A percentile compares a stretch with the other conserved stretches of the same genome.
phyloP scores from a whole-genome alignment of 148 eudicot genomes.

The Vaccinium vitisidaea region DNA sequence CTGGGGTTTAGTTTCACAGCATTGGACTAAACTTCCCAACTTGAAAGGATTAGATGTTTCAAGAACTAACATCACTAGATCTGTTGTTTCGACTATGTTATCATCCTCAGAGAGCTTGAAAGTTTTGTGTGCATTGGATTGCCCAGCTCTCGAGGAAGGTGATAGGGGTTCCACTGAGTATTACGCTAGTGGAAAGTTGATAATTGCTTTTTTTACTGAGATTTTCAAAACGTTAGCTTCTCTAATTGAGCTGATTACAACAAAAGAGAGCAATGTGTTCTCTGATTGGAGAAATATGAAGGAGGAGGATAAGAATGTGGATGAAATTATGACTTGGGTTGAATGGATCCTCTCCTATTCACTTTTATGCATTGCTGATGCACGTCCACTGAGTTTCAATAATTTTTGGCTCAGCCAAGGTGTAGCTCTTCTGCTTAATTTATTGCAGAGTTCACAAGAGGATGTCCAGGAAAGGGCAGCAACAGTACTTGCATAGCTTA shows the following conservation, averaged over 20 bases:
- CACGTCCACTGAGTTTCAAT: conserved; percentile 61
- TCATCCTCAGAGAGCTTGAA: conserved; percentile 54
- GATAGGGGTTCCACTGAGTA: conserved; percentile 39
- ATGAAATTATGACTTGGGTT: conserved; percentile 75
- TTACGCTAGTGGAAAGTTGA: conserved; percentile 48
- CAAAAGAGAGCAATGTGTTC: conserved; percentile 50
- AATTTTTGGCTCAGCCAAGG: conserved; percentile 88
- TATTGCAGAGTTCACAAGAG: conserved; percentile 82
- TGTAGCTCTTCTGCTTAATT: conserved; percentile 60
- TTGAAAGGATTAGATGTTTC: conserved; percentile 86
- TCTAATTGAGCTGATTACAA: conserved; percentile 51
- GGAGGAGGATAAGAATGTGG: conserved; percentile 45
- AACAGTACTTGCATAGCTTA: conserved; percentile 78
- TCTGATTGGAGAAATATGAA: conserved; percentile 61
- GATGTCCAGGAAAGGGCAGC: conserved; percentile 97
- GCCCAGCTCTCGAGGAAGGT: conserved; percentile 52
- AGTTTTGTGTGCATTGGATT: conserved; percentile 75
- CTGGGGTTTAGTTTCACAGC: conserved; percentile 63
- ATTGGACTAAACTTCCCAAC: conserved; percentile 63
- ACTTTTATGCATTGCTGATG: conserved; percentile 73
- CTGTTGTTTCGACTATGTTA: conserved; percentile 46
- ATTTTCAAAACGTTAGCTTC: conserved; percentile 55
- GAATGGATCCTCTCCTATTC: conserved; percentile 87
- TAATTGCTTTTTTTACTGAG: conserved; percentile 55
- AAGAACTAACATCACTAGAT: conserved; percentile 64